Evolutionary conservation across 495 filamentous ascomycete genomes (phyloP).

Genomic region (Peziza echinospora): DNA sequence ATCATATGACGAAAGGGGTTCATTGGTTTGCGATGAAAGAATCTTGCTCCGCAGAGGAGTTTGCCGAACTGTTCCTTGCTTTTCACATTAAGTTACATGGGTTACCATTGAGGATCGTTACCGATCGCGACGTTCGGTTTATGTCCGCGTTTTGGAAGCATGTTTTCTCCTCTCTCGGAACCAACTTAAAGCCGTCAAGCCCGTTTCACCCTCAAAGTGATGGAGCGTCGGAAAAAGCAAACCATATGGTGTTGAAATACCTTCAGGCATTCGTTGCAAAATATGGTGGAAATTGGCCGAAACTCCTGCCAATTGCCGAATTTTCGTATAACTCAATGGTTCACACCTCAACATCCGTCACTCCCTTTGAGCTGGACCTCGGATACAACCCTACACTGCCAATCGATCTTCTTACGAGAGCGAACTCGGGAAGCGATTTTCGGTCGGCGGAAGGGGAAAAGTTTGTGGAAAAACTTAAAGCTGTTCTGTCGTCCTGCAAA

Average conservation of each 20-base stretch:
- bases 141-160: not conserved
- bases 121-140: not conserved
- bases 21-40: constrained; percentile 2
- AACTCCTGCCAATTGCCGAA: not conserved
- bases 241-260: not conserved
- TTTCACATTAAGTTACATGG: not conserved
- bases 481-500: no score
- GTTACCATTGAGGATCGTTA: not conserved
- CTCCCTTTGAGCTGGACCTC: not conserved
- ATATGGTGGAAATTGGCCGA: not conserved
- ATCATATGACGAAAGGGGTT: constrained; percentile 1
- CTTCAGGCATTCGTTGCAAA: not conserved
- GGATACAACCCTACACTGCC: not conserved
- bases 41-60: not conserved
- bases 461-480: not conserved
- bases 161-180: not conserved
- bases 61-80: not conserved
- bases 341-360: not conserved
- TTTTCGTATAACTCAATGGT: not conserved
- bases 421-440: not conserved
- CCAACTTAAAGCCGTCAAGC: not conserved
- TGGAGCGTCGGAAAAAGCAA: not conserved
- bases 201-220: not conserved
- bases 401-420: not conserved
- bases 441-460: not conserved